Evolutionary conservation across 2,329 filamentous ascomycete species (phyloP).

Genomic region (Dendryphion nanum): DNA sequence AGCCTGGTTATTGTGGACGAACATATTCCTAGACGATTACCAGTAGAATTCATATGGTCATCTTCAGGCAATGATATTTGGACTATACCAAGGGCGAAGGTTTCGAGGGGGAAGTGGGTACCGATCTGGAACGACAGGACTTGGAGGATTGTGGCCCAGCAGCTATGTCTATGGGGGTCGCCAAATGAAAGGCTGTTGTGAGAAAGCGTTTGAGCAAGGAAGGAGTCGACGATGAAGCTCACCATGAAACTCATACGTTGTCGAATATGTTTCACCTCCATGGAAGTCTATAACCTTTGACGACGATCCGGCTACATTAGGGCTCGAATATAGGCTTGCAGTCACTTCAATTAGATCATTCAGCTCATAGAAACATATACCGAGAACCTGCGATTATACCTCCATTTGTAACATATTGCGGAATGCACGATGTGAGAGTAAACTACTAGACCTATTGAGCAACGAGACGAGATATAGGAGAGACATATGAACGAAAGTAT

Average conservation of each 20-base stretch:
- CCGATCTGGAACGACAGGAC: neutral
- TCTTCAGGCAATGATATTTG: neutral
- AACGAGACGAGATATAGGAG: neutral
- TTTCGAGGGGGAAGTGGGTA: neutral
- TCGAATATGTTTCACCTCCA: neutral
- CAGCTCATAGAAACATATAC: neutral
- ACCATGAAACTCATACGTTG: neutral
- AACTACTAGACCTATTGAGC: neutral
- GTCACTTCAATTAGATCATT: neutral
- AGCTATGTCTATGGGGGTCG: neutral
- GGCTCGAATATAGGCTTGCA: no score
- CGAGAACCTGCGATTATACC: neutral
- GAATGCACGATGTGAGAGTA: neutral
- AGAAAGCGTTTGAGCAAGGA: neutral
- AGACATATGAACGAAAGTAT: neutral
- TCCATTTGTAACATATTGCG: neutral
- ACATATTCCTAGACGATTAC: no score
- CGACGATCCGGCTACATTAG: no score
- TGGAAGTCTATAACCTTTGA: no score
- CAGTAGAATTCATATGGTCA: slow-evolving; percentile 1
- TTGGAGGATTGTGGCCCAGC: neutral
- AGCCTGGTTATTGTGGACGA: no score
- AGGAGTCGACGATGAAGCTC: neutral
- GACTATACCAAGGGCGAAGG: neutral
- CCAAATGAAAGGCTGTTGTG: neutral